Conservation (phyloP, 148 eudicot genomes). For the Oxyria digyna region DNA sequence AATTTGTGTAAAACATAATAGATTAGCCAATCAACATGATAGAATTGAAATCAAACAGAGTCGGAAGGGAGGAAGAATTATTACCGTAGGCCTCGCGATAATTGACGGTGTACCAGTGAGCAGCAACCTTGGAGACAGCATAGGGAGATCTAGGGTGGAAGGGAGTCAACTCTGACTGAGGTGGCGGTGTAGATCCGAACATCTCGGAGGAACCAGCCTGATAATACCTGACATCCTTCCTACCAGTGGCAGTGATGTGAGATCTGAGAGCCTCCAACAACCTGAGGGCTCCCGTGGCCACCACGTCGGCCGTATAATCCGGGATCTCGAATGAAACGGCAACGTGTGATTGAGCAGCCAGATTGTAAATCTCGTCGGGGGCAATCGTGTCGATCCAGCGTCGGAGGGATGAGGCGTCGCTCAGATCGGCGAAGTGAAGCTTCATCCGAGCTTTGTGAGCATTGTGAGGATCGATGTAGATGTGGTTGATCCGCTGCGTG, state of each 20-base stretch:
- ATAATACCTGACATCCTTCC: constrained; percentile 56
- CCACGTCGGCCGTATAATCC: constrained; percentile 91
- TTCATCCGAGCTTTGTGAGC: constrained; percentile 70
- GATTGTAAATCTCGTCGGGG: constrained; percentile 88
- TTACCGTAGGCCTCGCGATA: constrained; percentile 90
- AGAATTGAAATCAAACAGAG: too few relatives aligned
- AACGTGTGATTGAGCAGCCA: constrained; percentile 93
- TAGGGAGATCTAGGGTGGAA: constrained; percentile 94
- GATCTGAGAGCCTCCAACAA: constrained; percentile 80
- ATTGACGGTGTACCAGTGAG: constrained; percentile 95
- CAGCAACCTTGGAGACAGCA: constrained; percentile 76
- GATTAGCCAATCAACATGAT: too few relatives aligned
- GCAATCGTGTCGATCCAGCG: constrained; percentile 64
- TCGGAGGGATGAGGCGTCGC: constrained; percentile 83
- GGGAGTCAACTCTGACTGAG: constrained; percentile 64
- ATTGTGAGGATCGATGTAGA: constrained; percentile 94
- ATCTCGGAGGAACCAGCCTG: constrained; percentile 96
- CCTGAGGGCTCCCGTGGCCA: constrained; percentile 74
- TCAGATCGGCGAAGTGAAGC: constrained; percentile 93
- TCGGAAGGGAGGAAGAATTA: too few relatives aligned
- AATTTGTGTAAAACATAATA: too few relatives aligned
- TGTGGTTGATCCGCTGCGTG: constrained; percentile 91
- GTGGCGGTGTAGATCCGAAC: constrained; percentile 92
- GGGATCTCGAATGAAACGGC: constrained; percentile 97
- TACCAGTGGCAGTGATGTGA: constrained; percentile 55